These are phyloP conservation scores for Galeopsis tetrahit DNA, from an alignment of 257 asterid genomes.

Conservation along the genomic window DNA sequence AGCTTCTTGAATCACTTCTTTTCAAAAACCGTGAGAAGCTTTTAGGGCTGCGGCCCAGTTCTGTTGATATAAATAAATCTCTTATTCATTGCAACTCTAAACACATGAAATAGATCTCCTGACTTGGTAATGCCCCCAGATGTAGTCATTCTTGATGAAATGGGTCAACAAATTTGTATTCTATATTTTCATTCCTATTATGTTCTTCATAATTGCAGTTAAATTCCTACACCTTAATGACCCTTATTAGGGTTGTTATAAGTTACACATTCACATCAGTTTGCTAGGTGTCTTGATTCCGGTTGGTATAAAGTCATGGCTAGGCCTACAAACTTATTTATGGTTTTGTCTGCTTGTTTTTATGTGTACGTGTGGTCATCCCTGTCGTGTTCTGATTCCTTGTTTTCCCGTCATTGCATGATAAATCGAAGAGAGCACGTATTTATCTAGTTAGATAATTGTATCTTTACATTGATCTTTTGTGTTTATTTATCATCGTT, in stretches of 20 bases:
- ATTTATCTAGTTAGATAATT: background rate
- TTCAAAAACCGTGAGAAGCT: no score
- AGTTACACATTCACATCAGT: constrained; percentile 1
- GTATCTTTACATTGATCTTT: background rate
- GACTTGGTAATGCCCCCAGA: no score
- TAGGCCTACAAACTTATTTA: background rate
- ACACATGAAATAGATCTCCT: no score
- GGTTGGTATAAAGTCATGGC: background rate
- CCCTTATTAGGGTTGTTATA: background rate
- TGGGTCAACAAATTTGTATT: no score
- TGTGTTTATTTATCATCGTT: background rate
- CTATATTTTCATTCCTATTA: no score
- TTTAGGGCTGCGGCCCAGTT: no score
- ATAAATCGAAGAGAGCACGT: background rate
- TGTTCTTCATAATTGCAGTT: no score
- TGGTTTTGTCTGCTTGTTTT: background rate
- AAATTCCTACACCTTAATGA: background rate
- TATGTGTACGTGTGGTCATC: background rate
- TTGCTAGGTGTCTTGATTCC: constrained; percentile 11
- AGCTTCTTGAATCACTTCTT: no score
- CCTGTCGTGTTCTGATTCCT: background rate
- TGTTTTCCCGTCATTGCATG: background rate
- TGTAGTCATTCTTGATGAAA: no score
- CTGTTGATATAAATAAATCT: no score
- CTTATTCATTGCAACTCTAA: no score